Percentiles rank a stretch among this genome's conserved stretches.
These are phyloP conservation scores for Arachis stenosperma DNA, from an alignment of 306 rosid genomes.

Conservation along the genomic window DNA sequence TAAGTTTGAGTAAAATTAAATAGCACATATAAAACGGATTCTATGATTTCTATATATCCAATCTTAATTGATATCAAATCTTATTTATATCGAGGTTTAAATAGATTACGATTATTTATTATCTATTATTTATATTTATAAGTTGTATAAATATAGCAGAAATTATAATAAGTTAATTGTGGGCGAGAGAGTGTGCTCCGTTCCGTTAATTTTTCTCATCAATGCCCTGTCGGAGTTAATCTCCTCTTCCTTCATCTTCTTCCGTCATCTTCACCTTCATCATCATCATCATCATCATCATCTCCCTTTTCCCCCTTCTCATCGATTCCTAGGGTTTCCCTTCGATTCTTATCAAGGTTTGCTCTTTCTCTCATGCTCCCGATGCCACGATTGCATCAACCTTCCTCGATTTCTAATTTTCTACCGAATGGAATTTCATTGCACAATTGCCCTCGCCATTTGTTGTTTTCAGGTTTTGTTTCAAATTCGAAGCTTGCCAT, in stretches of 20 bases:
- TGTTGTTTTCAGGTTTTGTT: constrained; percentile 25
- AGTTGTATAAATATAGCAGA: too few species aligned
- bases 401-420: neutral
- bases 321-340: constrained; percentile 36
- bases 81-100: too few species aligned
- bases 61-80: too few species aligned
- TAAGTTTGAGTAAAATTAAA: too few species aligned
- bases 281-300: neutral
- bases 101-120: too few species aligned
- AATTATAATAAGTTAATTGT: too few species aligned
- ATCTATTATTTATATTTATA: too few species aligned
- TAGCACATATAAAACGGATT: too few species aligned
- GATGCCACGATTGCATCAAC: neutral
- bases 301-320: neutral
- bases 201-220: constrained; percentile 8
- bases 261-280: neutral
- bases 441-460: neutral
- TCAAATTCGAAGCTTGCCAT: neutral
- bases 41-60: too few species aligned
- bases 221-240: neutral
- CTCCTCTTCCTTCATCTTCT: neutral
- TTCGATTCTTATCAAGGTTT: neutral
- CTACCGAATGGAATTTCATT: neutral
- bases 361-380: neutral
- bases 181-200: neutral